Base-by-base conservation (phyloP, 1,284 basidiomycete species). In the Testicularia cyperi region DNA sequence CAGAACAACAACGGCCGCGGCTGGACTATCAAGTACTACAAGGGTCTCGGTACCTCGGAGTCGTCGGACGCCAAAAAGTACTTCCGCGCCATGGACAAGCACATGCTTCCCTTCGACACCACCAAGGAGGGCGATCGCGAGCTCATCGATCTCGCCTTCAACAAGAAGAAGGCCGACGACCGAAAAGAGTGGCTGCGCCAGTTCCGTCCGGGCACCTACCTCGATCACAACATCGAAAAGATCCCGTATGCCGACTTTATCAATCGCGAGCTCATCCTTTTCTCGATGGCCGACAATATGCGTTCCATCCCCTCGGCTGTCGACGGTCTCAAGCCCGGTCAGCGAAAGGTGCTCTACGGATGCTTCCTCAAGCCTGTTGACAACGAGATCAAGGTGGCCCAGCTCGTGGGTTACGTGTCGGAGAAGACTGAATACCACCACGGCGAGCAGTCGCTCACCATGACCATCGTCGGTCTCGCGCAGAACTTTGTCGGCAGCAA, bases 241-340 rank as follows among this genome's bases (percentile, higher is more conserved):
- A 88, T 99, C 47, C 85, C 90, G 0, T 88, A 87, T 73, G 83
- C 86, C 2, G 92, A 99, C 74, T 99, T 99, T 76, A 92, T 99
- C 80, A 97, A 99, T 82, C 91, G 86, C 78, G 95, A 99, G 77
- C 81, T 99, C 34, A 97, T 99, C 61, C 82, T 97, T 21, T 99
- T 98, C 83, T 98, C 94, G 2, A 97, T 98, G 91, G 95, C 95
- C 4, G 95, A 99, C 77, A 97, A 68, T 90, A 91, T 69, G 92
- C 94, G 15, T 92, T 98, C 66, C 90, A 95, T 15, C 91, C 88
- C 1, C 2, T 70, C 65, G 7, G 84, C 91, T 13, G 86, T 87
- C 5, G 95, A 98, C 75, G 95, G 95, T 25, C 81, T 99, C 62
- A 99, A 99, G 78, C 95, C 95, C n/a, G 94, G 92, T 78, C 95